Evolutionary conservation across 1,284 basidiomycete species (phyloP), one percentile per base, ranked within the genome.

Genomic region (Cutaneotrichosporon dermatis): DNA sequence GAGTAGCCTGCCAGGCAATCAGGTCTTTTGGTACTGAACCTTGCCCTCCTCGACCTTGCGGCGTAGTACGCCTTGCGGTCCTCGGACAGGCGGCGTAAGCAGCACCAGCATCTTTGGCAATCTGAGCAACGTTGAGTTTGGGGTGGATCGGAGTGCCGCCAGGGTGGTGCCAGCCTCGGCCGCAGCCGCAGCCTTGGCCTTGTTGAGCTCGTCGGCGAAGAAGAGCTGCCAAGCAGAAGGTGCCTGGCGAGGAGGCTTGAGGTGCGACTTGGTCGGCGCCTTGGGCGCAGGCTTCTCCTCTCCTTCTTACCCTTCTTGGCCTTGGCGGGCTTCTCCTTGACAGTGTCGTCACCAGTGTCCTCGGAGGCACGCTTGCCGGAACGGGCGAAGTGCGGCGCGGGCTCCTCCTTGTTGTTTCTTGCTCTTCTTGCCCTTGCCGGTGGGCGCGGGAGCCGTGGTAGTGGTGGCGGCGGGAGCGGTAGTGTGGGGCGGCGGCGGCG

Each of bases 161-260:
- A 4, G 78, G 1, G 86, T 85, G 77, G 91, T 89, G 74, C 91
- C 90, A 37, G 66, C 63, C 43, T 63, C 64, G 40, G 61, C 61
- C 65, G 88, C 63, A 6, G 74, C 71, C 16, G 73, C 70, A 0
- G 85, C 85, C 80, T 93, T 92, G 76, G 92, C 90, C 71, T 87
- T 85, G 76, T 89, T 87, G 67, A 97, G 91, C 86, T 92, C 93
- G 76, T 96, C 92, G 41, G 91, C 92, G 78, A 97, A 96, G 80
- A 92, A 97, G 55, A 97, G 84, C 79, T 97, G 93, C 93, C 93
- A 97, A 46, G 92, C 91, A 5, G 91, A 94, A 5, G 90, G 92
- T 11, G 93, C 90, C 70, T 94, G 84, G 80, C 94, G 94, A 48
- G 93, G 93, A 39, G 90, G 92, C 60, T 88, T 87, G 59, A 96